Evolutionary conservation across 148 eudicot genomes (phyloP), one percentile per base, ranked within the genome.

Genomic region (Persicaria tinctoria): DNA sequence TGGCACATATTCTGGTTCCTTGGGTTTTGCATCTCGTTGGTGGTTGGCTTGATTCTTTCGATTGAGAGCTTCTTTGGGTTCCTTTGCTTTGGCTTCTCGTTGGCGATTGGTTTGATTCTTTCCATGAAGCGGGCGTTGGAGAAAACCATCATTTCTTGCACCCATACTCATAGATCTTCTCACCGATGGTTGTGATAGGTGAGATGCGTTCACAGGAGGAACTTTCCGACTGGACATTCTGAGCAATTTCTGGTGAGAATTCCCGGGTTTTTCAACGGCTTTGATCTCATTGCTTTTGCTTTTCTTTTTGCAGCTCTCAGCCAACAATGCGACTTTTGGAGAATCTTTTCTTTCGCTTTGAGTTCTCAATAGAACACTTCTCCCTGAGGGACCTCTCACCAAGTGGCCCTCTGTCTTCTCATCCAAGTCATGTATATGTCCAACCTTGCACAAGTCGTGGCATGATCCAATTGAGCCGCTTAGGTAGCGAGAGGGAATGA

Each of bases 381-480:
- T 41, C 8, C 6, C 48, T 17, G 47, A 12, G 13, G 47, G 48
- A 41, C 9, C 41, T 32, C 41, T 32, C 41, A 32, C 41, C 41
- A 32, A 32, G 41, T 32, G 3, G 41, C 41, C 70, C 17, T 66
- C 44, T 9, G 8, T 66, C n/a, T 66, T 44, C 2, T 13, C 11
- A 7, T 44, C 70, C 6, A 14, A 66, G 6, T 66, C 47, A 6
- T 5, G 11, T 14, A 12, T 66, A 47, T 66, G 70, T n/a, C 70
- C 70, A 1, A 1, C 47, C 44, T 66, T 66, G 70, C 70, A 66
- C 46, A 41, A 44, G 48, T 66, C 70, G 44, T 66, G 70, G 70
- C 70, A 66, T 12, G 70, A 66, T 66, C 70, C 48, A 13, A n/a
- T 1, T 5, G 48, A 14, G 48, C 48, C 48, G 38, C 16, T 4